These are phyloP conservation scores for Yamadazyma olivae DNA, from an alignment of 805 yeast genomes.

Conservation along the genomic window DNA sequence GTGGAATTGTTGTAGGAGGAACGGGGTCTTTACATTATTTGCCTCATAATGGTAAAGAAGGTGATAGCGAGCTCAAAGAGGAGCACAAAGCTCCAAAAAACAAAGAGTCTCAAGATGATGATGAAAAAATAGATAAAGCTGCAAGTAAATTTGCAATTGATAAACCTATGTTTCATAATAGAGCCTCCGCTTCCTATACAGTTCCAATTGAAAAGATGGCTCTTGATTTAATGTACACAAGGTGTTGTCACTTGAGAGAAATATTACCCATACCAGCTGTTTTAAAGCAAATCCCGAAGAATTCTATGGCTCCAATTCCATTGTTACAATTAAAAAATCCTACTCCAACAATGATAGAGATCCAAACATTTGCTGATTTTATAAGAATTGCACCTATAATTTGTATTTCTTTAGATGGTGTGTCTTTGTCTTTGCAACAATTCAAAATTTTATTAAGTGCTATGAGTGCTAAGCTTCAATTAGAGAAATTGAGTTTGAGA, in stretches of 20 bases:
- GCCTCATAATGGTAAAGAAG: slow-evolving; percentile 16
- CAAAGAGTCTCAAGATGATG: slow-evolving; percentile 1
- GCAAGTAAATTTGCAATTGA: slow-evolving; percentile 27
- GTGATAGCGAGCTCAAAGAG: slow-evolving; percentile 6
- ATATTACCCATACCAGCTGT: slow-evolving; percentile 90
- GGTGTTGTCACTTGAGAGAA: slow-evolving; percentile 91
- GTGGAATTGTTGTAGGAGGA: slow-evolving; percentile 79
- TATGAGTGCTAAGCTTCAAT: slow-evolving; percentile 57
- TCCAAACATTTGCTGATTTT: slow-evolving; percentile 85
- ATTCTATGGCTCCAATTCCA: slow-evolving; percentile 72
- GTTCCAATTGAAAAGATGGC: slow-evolving; percentile 43
- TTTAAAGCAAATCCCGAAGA: slow-evolving; percentile 66
- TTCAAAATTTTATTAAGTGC: slow-evolving; percentile 70
- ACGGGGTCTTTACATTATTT: slow-evolving; percentile 57
- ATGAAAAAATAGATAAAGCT: slow-evolving; percentile 18
- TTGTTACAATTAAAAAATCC: slow-evolving; percentile 75
- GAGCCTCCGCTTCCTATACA: slow-evolving; percentile 18
- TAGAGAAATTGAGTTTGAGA: slow-evolving; percentile 72
- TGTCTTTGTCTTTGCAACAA: slow-evolving; percentile 71
- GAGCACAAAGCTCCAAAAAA: not conserved
- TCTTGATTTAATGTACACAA: slow-evolving; percentile 75
- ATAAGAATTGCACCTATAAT: slow-evolving; percentile 80
- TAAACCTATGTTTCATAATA: slow-evolving; percentile 28
- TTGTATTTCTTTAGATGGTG: slow-evolving; percentile 76
- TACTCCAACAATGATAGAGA: slow-evolving; percentile 85